Percentiles rank a stretch among this genome's conserved stretches.
Conservation (phyloP, 176 grass and related monocot species). For the Secale cereale region DNA sequence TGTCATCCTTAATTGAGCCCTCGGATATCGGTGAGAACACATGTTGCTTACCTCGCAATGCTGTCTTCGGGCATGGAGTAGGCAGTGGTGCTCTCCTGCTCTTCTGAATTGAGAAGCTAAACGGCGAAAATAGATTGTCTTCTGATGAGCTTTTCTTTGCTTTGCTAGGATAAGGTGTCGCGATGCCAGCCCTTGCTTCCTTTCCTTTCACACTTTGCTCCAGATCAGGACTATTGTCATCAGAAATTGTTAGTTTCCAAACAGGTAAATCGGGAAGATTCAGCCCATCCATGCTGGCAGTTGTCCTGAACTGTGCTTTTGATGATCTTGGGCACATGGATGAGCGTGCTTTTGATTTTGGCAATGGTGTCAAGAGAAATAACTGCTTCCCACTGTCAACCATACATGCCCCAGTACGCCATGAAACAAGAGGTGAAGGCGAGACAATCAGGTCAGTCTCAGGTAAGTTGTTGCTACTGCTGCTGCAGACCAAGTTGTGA, state of each 20-base stretch:
- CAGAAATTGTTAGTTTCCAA: slow-evolving; percentile 34
- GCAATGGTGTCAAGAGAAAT: slow-evolving; percentile 82
- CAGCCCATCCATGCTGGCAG: slow-evolving; percentile 1
- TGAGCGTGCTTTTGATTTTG: slow-evolving; percentile 40
- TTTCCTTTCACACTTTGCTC: slow-evolving; percentile 30
- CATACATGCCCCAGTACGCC: slow-evolving; percentile 62
- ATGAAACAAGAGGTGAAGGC: slow-evolving; percentile 91
- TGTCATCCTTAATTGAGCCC: slow-evolving; percentile 31
- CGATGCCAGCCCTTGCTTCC: not conserved
- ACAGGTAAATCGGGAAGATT: slow-evolving; percentile 39
- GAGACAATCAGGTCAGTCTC: slow-evolving; percentile 64
- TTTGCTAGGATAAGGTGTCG: slow-evolving; percentile 21
- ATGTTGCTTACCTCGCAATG: slow-evolving; percentile 28
- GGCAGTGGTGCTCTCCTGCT: slow-evolving; percentile 22
- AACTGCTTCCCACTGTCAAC: slow-evolving; percentile 73
- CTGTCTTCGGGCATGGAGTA: slow-evolving; percentile 34
- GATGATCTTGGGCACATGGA: slow-evolving; percentile 45
- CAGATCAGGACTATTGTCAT: slow-evolving; percentile 8
- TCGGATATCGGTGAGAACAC: slow-evolving; percentile 47
- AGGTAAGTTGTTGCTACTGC: slow-evolving; percentile 33
- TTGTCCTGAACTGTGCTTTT: slow-evolving; percentile 20
- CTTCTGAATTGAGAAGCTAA: slow-evolving; percentile 50
- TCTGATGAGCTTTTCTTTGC: slow-evolving; percentile 20
- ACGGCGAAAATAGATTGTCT: slow-evolving; percentile 15
- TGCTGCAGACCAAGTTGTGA: not conserved